Evolutionary conservation across 2,329 filamentous ascomycete species (phyloP), one percentile per base, ranked within the genome.

Genomic region (Colletotrichum orbiculare): DNA sequence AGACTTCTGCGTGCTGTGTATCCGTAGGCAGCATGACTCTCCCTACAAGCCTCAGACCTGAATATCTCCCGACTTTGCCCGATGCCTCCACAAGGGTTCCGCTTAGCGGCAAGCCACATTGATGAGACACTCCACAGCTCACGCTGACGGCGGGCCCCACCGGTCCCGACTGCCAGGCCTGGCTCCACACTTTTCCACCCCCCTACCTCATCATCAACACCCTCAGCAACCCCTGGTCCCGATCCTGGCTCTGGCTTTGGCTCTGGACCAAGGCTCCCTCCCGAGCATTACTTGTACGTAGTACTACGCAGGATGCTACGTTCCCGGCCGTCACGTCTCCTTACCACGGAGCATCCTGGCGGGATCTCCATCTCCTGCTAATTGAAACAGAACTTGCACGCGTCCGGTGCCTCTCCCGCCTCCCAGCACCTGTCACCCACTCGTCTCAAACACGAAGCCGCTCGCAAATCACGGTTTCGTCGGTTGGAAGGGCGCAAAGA

Each of bases 311-410:
- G 25, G 25, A 25, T 25, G 25, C 25, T 25, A 25, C 25, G 25
- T 25, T 35, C 53, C 58, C n/a, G 41, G 47, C 43, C 41, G 54
- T 17, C 54, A 39, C 41, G 45, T 42, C 48, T 48, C 49, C 48
- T 11, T 39, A 42, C 52, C 62, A n/a, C 43, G 15, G 43, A 60
- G 52, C 25, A 25, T 33, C 15, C 55, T 60, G 43, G 45, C 49
- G 45, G 45, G 46, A 63, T 57, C 34, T 54, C 48, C 45, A 63
- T 63, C 64, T 49, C 46, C 17, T 39, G 53, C 53, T n/a, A 38
- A 54, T 66, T 66, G 47, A 64, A 66, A 64, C 64, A 59, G 64
- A 60, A 54, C 37, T 54, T 64, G 33, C 60, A 59, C 54, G 64
- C 64, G 54, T 59, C 48, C 45, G 60, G 41, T 49, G 38, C 38